A percentile compares a stretch with the other conserved stretches of the same genome.
Evolutionary conservation across 2,329 filamentous ascomycete genomes (phyloP).

Genomic region (Phaeophleospora eucalypticola): DNA sequence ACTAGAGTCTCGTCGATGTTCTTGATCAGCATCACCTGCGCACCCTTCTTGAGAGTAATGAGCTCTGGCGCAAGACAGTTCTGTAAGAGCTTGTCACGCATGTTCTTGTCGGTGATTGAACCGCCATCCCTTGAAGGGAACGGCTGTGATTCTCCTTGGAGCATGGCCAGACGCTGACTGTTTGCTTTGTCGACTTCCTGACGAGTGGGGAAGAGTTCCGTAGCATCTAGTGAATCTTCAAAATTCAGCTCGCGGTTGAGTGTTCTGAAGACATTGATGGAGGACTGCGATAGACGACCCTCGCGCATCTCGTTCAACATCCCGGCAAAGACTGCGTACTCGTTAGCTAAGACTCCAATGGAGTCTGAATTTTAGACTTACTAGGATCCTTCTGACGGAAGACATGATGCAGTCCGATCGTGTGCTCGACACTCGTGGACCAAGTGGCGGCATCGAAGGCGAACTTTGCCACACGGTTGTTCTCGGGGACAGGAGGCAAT

Average conservation of each 20-base stretch:
- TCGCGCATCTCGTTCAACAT: constrained; percentile 99
- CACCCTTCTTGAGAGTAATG: constrained; percentile 80
- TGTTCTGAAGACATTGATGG: constrained; percentile 69
- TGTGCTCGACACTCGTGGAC: constrained; percentile 89
- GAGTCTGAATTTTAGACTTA: constrained; percentile 33
- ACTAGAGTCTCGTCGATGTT: constrained; percentile 93
- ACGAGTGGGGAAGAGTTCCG: constrained; percentile 89
- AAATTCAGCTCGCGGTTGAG: constrained; percentile 68
- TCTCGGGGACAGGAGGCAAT: constrained; percentile 85
- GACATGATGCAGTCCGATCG: constrained; percentile 89
- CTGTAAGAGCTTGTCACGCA: constrained; percentile 71
- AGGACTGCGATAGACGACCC: constrained; percentile 71
- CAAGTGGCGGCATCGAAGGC: constrained; percentile 90
- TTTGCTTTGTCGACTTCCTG: constrained; percentile 88
- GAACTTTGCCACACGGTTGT: constrained; percentile 71
- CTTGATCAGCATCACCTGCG: constrained; percentile 99
- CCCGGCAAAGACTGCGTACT: constrained; percentile 65
- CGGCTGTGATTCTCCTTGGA: constrained; percentile 63
- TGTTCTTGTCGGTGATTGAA: constrained; percentile 57
- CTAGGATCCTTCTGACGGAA: constrained; percentile 88
- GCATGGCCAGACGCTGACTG: constrained; percentile 62
- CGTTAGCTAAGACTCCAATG: constrained; percentile 24
- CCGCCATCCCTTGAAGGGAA: constrained; percentile 77
- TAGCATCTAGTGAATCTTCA: constrained; percentile 72
- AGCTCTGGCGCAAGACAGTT: constrained; percentile 90